A percentile compares a stretch with the other conserved stretches of the same genome.
Conservation (phyloP, 2,329 filamentous ascomycete species). For the Lojkania enalia region DNA sequence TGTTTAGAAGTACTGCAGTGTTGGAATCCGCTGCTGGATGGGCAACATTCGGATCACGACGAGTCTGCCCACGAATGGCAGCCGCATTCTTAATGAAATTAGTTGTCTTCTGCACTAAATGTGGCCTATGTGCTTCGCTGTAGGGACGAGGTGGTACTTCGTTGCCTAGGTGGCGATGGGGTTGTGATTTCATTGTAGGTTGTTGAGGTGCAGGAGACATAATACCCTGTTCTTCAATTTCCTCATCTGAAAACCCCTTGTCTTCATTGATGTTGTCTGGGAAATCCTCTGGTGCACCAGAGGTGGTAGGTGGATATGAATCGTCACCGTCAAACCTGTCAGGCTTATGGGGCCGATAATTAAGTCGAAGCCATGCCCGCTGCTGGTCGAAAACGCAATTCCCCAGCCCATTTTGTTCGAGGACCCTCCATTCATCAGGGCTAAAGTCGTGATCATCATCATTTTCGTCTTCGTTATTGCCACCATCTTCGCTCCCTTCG, state of each 20-base stretch:
- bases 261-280: slow-evolving; percentile 19
- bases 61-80: no score
- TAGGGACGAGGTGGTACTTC: slow-evolving; percentile 11
- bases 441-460: slow-evolving; percentile 11
- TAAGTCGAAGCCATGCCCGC: no score
- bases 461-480: slow-evolving; percentile 12
- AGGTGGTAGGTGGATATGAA: slow-evolving; percentile 45
- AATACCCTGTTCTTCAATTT: slow-evolving; percentile 3
- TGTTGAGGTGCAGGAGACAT: slow-evolving; percentile 17
- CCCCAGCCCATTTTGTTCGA: slow-evolving; percentile 3
- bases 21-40: no score
- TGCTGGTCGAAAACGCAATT: slow-evolving; percentile 8
- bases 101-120: no score
- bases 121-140: no score
- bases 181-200: slow-evolving; percentile 10
- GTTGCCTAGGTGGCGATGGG: slow-evolving; percentile 4
- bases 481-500: slow-evolving; percentile 10
- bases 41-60: no score
- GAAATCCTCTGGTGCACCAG: slow-evolving; percentile 26
- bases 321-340: slow-evolving; percentile 26
- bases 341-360: no score
- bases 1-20: no score
- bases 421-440: no score
- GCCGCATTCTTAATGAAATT: no score
- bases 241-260: slow-evolving; percentile 15